Conservation (phyloP, 2,329 filamentous ascomycete genomes). For the Fusarium praegraminearum region DNA sequence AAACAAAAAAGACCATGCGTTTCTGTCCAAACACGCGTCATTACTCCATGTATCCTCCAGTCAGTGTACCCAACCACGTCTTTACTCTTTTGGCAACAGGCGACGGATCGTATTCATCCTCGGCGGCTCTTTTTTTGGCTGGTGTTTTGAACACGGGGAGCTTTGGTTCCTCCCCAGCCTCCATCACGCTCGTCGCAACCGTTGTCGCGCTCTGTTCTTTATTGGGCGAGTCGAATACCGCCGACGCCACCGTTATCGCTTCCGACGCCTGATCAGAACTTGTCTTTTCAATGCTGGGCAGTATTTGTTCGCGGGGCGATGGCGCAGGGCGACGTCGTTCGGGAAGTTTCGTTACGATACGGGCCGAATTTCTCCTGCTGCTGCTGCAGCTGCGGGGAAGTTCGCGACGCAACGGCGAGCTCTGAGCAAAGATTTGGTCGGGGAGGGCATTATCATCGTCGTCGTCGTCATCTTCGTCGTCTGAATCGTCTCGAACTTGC, state of each 20-base stretch:
- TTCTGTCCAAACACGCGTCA: neutral
- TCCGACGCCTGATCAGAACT: conserved; percentile 1
- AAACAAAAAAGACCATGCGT: neutral
- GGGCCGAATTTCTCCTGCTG: neutral
- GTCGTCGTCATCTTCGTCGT: neutral
- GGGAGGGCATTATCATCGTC: neutral
- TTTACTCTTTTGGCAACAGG: conserved; percentile 23
- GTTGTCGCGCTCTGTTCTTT: conserved; percentile 21
- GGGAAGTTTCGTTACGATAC: conserved; percentile 1
- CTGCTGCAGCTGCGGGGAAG: conserved; percentile 1
- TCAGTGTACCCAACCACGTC: conserved; percentile 14
- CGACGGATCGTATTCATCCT: conserved; percentile 13
- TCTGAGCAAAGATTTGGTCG: neutral
- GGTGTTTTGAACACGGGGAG: conserved; percentile 3
- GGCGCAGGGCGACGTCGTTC: neutral
- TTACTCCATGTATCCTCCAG: conserved; percentile 22
- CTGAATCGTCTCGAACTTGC: neutral
- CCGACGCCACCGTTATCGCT: neutral
- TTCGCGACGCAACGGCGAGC: neutral
- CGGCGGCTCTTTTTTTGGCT: conserved; percentile 4
- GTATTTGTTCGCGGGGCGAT: neutral
- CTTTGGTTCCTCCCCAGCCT: neutral
- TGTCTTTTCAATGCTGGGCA: conserved; percentile 10
- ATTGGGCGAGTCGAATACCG: neutral
- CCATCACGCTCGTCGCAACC: conserved; percentile 15